These are phyloP conservation scores for Tinospora cordifolia DNA, from an alignment of 164 flowering plant genomes.

Conservation along the genomic window DNA sequence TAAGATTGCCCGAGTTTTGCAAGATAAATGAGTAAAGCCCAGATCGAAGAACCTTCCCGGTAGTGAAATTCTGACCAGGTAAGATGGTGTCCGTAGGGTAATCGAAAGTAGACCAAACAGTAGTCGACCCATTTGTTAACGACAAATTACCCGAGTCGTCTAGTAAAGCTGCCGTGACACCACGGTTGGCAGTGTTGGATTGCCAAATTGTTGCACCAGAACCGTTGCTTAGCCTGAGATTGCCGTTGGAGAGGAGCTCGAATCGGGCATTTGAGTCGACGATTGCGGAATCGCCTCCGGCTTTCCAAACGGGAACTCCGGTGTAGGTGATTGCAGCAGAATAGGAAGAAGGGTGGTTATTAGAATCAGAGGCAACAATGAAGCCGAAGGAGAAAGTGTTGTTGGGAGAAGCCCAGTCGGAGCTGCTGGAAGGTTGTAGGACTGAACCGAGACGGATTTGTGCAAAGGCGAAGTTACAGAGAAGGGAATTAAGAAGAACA, in stretches of 20 bases:
- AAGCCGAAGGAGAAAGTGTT: constrained; percentile 28
- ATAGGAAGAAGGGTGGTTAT: constrained; percentile 1
- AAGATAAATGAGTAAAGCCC: constrained; percentile 30
- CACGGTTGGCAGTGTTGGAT: constrained; percentile 23
- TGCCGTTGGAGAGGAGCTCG: constrained; percentile 23
- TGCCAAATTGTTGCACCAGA: constrained; percentile 25
- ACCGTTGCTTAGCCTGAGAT: constrained; percentile 31
- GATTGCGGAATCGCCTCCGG: constrained; percentile 15
- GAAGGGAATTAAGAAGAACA: too few relatives aligned
- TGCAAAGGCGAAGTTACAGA: not conserved
- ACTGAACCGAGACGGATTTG: constrained; percentile 17
- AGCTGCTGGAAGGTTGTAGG: constrained; percentile 14
- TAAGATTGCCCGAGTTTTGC: constrained; percentile 23
- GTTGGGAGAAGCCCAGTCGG: constrained; percentile 31
- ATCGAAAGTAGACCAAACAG: constrained; percentile 31
- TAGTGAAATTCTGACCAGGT: constrained; percentile 26
- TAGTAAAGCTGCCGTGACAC: constrained; percentile 25
- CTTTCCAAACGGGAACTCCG: constrained; percentile 23
- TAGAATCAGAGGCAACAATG: constrained; percentile 16
- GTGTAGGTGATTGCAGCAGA: constrained; percentile 20
- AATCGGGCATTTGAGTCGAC: constrained; percentile 22
- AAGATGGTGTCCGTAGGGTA: constrained; percentile 36
- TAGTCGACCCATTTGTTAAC: constrained; percentile 9
- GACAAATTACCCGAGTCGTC: constrained; percentile 26
- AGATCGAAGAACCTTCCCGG: constrained; percentile 13